Base-by-base conservation (phyloP, 192 early-diverging fungal genomes). In the Haplosporangium gracile region DNA sequence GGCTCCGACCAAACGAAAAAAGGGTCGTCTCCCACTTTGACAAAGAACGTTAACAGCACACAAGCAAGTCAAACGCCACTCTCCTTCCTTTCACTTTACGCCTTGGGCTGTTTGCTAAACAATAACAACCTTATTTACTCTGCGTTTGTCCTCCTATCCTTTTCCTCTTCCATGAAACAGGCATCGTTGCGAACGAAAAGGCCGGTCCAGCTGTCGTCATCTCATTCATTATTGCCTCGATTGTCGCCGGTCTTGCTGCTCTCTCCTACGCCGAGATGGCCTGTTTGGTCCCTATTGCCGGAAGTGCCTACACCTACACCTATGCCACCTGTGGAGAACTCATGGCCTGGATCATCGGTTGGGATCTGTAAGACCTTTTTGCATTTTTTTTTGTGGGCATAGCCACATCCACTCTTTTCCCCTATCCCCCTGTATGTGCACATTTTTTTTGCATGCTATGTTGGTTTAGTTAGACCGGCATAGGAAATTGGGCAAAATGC, bases 301-400 rank as follows among this genome's bases (percentile, higher is more conserved):
- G 97, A 22, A 95, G 95, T 7, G 95, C 97, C 13, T 98, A 97
- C 82, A 92, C 94, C 9, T 98, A 97, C 78, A 92, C 94, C 11
- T 98, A 97, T 81, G 95, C 95, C 16, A 95, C 96, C 0, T 88
- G 97, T 88, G 97, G 97, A 43, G 97, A 98, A 90, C 74, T 97
- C 34, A 75, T 97, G 74, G 96, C 94, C 13, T 98, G 97, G 97
- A 95, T 96, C 43, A 95, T 97, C 75, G 97, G 96, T 40, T 98
- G 97, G 97, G 96, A 96, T 90, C 89, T 97, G 79, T 81, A 81
- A 81, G 79, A 49, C 1, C 20, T 38, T 45, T 51, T 20, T 34
- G 26, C 65, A 16, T 70, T 6, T 70, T 38, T 22, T 38, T 69
- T 26, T 36, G 9, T 32, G 5, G 9, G 8, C 36, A 22, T 4